phyloP scores from a whole-genome alignment of 352 stramenopile genomes.

The Pythium sukuiense region DNA sequence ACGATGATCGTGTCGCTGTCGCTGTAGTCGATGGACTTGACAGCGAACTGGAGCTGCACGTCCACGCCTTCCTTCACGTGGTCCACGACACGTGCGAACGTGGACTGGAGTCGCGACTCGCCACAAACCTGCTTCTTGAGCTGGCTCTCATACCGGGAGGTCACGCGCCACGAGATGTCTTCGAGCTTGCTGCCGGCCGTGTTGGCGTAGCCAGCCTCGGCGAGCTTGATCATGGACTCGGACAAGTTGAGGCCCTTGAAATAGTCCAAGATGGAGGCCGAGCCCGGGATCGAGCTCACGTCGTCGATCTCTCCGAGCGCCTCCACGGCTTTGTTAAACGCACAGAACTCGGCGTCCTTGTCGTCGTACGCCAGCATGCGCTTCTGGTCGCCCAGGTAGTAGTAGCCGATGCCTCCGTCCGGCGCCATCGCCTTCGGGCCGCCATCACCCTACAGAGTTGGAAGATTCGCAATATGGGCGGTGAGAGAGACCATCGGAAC shows the following conservation, averaged over 20 bases:
- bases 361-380: conserved; percentile 77
- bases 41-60: conserved; percentile 54
- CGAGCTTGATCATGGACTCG: conserved; percentile 81
- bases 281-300: conserved; percentile 52
- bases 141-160: conserved; percentile 79
- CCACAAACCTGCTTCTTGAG: conserved; percentile 81
- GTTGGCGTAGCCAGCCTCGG: conserved; percentile 78
- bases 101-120: conserved; percentile 71
- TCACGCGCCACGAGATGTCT: conserved; percentile 79
- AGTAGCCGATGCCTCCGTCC: conserved; percentile 81
- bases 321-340: conserved; percentile 66
- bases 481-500: neutral
- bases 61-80: conserved; percentile 51
- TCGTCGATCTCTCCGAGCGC: conserved; percentile 67
- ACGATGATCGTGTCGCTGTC: conserved; percentile 47
- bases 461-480: no score
- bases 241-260: conserved; percentile 59
- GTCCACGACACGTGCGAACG: conserved; percentile 68
- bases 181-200: conserved; percentile 63
- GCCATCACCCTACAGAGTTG: conserved; percentile 60
- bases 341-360: conserved; percentile 63
- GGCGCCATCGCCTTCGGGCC: conserved; percentile 66
- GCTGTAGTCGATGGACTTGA: conserved; percentile 62
- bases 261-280: conserved; percentile 79
- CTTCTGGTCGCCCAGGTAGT: conserved; percentile 86